Conservation (phyloP, 768 basidiomycete genomes). For the Tricholoma hemisulphureum region DNA sequence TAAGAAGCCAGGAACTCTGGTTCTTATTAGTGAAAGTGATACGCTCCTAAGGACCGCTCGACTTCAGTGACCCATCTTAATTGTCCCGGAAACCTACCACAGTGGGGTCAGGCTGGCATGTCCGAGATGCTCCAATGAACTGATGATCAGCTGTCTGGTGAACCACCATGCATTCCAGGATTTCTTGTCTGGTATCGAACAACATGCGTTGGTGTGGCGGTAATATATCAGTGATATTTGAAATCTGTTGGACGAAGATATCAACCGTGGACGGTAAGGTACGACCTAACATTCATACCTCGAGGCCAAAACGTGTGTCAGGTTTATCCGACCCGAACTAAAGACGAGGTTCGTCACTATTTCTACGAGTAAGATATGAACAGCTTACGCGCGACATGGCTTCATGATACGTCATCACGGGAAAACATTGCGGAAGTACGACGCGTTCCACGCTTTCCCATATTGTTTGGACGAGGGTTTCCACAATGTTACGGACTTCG, state of each 20-base stretch:
- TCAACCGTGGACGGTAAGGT: constrained; percentile 4
- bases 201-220: constrained; percentile 27
- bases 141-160: constrained; percentile 37
- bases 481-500: constrained; percentile 78
- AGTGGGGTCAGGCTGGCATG: constrained; percentile 25
- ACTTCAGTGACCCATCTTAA: constrained; percentile 11
- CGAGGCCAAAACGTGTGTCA: constrained; percentile 82
- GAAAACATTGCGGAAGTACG: constrained; percentile 60
- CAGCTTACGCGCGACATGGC: constrained; percentile 82
- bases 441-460: constrained; percentile 73
- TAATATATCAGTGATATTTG: constrained; percentile 41
- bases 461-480: constrained; percentile 68
- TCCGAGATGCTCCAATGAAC: constrained; percentile 44
- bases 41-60: constrained; percentile 41
- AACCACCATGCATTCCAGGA: constrained; percentile 48
- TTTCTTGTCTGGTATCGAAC: constrained; percentile 29
- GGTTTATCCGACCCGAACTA: constrained; percentile 96
- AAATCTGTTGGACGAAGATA: constrained; percentile 36
- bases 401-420: constrained; percentile 84
- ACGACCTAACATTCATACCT: constrained; percentile 49
- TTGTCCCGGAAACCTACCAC: constrained; percentile 28
- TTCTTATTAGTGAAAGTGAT: constrained; percentile 48
- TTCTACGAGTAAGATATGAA: neutral
- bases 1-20: constrained; percentile 44
- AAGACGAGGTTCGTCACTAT: constrained; percentile 8